Evolutionary conservation across 495 filamentous ascomycete genomes (phyloP).

Genomic region (Sporormia fimetaria): DNA sequence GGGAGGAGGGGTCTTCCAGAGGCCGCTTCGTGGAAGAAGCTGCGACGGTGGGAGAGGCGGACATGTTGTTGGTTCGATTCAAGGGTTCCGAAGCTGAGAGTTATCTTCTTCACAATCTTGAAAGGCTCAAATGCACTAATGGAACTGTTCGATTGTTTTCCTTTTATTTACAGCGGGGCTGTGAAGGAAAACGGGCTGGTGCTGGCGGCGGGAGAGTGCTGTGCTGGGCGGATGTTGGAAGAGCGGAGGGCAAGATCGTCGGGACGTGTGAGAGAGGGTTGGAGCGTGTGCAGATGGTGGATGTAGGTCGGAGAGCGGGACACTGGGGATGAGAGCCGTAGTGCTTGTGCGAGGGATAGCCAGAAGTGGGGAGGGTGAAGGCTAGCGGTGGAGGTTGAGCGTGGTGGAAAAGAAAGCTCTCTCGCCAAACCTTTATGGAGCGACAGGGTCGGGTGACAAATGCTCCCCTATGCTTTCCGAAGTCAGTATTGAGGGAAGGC

Average conservation of each 20-base stretch:
- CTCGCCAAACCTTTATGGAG: slow-evolving; percentile 18
- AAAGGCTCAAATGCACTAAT: slow-evolving; percentile 4
- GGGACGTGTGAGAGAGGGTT: slow-evolving; percentile 15
- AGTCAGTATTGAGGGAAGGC: not conserved
- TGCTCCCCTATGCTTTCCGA: too few relatives aligned
- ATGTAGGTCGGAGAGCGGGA: too few relatives aligned
- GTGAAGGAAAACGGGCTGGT: slow-evolving; percentile 87
- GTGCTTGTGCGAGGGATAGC: not conserved
- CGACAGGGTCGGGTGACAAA: slow-evolving; percentile 2
- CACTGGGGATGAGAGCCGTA: not conserved
- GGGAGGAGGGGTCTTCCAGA: slow-evolving; percentile 91
- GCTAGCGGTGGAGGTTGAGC: slow-evolving; percentile 1
- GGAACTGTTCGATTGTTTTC: slow-evolving; percentile 44
- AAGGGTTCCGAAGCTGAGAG: slow-evolving; percentile 5
- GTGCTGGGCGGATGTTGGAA: slow-evolving; percentile 24
- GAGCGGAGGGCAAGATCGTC: slow-evolving; percentile 27
- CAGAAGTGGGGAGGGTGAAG: slow-evolving; percentile 12
- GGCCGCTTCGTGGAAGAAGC: slow-evolving; percentile 75
- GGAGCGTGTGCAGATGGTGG: slow-evolving; percentile 20
- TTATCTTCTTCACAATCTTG: slow-evolving; percentile 12
- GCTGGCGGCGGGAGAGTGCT: slow-evolving; percentile 33
- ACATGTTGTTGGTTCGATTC: slow-evolving; percentile 39
- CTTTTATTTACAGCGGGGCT: slow-evolving; percentile 73
- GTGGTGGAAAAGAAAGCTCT: slow-evolving; percentile 14
- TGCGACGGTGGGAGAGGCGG: slow-evolving; percentile 46